Evolutionary conservation across 305 asterid species (phyloP), one percentile per base, ranked within the genome.

Genomic region (Fraxinus velutina): DNA sequence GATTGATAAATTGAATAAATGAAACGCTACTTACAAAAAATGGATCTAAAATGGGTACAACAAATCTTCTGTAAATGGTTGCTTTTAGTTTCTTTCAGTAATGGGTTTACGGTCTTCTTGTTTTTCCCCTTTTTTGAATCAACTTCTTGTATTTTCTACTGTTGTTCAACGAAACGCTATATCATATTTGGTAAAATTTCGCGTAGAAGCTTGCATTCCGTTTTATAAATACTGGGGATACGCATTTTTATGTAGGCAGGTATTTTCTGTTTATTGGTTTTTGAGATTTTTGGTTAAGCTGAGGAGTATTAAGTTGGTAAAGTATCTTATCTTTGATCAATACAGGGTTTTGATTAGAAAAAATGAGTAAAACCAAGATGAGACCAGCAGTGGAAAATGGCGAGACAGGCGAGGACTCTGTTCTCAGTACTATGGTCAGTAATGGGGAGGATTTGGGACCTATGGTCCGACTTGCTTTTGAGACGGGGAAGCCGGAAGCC

Each of bases 381-480:
- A 88, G 92, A 84, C 85, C 76, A 7, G 90, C 84, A 62, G 33
- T 88, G 6, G 97, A 89, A 79, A 91, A 90, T 86, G 72, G 97
- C 1, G 97, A 92, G 50, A 84, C 90, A 0, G 89, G 88, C 6
- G 98, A 95, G 84, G 99, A 95, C 84, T 90, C 97, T 44, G 97
- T 93, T 71, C 94, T 95, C n/a, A 93, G 93, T 9, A 91, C 97
- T 70, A 84, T 91, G 96, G 90, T 92, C 39, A 86, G 91, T 82
- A 92, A 93, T 75, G 95, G 94, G 22, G 99, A 93, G 81, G 99
- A 93, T 89, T 86, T 95, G 84, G 97, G 97, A 24, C 98, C 98
- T 2, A 87, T 95, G 98, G 98, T 95, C 75, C 89, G 96, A 86
- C 92, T 89, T 79, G 84, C 98, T 42, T 93, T 95, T 75, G 98